Evolutionary conservation across 495 filamentous ascomycete genomes (phyloP), one percentile per base, ranked within the genome.

Genomic region (Articulospora tetracladia): DNA sequence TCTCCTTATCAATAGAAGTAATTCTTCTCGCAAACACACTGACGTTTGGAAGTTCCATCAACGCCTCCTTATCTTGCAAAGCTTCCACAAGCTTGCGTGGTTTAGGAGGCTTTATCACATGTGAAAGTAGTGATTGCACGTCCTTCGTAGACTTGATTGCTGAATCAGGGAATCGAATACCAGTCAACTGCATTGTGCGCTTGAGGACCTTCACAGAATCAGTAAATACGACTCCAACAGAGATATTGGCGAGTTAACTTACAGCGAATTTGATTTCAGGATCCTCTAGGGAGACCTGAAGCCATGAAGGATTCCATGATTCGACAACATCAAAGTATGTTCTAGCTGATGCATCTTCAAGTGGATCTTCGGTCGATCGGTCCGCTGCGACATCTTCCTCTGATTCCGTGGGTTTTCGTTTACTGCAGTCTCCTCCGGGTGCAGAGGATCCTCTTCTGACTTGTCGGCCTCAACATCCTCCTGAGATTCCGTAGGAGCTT

Each of bases 171-270:
- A 96, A 75, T 26, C 80, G 81, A 47, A 84, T 81, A 54, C 90
- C 91, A 27, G 85, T 92, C 54, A 97, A 76, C 69, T 91, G 86
- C 68, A 87, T 81, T 51, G 90, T 74, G 41, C 91, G 85, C 75
- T 93, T 94, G 58, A 88, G 70, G 61, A 90, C 77, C 91, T 93
- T 48, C 17, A 26, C 51, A 26, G 52, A 54, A 34, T 51, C 59
- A 54, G 44, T 20, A 32, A 50, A 57, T 60, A n/a, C n/a, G n/a
- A n/a, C n/a, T n/a, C n/a, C n/a, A n/a, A n/a, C n/a, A n/a, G n/a
- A n/a, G n/a, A n/a, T n/a, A n/a, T n/a, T 55, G 17, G 25, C 0
- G 23, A 30, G 60, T 11, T 23, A 59, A 83, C 88, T 72, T 77
- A 93, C 88, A 60, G 84, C 84, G 74, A 93, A 93, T 68, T 90